These are phyloP conservation scores for Colletotrichum spinosum DNA, from an alignment of 2,329 filamentous ascomycete genomes.

Conservation along the genomic window DNA sequence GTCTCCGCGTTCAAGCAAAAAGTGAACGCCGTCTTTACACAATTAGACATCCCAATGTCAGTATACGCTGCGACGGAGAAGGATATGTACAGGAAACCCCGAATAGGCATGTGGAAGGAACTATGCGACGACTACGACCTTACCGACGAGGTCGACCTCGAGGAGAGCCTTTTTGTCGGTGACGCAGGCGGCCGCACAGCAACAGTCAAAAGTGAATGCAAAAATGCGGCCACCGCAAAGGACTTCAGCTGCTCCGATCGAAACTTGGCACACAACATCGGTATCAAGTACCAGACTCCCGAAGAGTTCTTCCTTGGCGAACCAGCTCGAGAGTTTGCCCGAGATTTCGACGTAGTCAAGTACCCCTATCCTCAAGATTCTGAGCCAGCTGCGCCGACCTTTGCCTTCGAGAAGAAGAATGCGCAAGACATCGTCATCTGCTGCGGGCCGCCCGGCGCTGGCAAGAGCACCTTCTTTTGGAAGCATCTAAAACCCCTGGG, in stretches of 20 bases:
- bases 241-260: constrained; percentile 77
- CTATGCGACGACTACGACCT: constrained; percentile 70
- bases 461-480: constrained; percentile 94
- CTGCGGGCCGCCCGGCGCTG: constrained; percentile 88
- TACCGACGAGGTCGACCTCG: constrained; percentile 71
- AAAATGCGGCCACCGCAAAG: constrained; percentile 50
- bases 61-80: constrained; percentile 89
- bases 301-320: constrained; percentile 90
- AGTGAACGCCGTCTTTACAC: constrained; percentile 73
- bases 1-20: constrained; percentile 87
- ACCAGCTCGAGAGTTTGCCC: constrained; percentile 71
- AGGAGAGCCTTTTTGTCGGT: constrained; percentile 85
- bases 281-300: constrained; percentile 84
- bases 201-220: constrained; percentile 48
- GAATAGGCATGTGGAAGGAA: constrained; percentile 87
- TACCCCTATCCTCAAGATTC: constrained; percentile 59
- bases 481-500: constrained; percentile 79
- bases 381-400: constrained; percentile 39
- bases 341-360: constrained; percentile 77
- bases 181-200: constrained; percentile 79
- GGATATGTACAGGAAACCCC: constrained; percentile 88
- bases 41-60: constrained; percentile 80
- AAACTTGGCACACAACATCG: constrained; percentile 87
- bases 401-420: constrained; percentile 71
- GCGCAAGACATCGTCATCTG: constrained; percentile 83